phyloP scores from a whole-genome alignment of 108 stramenopile species.

The Fragilaria radians region DNA sequence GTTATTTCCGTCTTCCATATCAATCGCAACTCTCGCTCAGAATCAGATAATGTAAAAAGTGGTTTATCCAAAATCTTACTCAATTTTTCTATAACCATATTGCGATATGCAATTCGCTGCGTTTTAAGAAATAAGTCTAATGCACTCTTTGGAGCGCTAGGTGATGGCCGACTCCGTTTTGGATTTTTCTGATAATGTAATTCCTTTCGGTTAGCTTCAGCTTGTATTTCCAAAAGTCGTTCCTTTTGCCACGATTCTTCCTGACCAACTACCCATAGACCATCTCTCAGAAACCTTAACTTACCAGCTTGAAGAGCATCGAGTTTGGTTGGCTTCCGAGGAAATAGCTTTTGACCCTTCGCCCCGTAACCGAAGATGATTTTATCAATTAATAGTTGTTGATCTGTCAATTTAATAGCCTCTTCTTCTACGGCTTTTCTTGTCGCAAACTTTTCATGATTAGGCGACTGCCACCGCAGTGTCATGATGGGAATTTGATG shows the following conservation, averaged over 20 bases:
- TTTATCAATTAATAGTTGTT: constrained; percentile 57
- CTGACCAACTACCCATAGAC: constrained; percentile 87
- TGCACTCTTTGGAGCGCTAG: constrained; percentile 18
- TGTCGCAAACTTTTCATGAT: constrained; percentile 48
- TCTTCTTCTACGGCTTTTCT: constrained; percentile 68
- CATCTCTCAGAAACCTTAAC: constrained; percentile 69
- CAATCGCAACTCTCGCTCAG: constrained; percentile 21
- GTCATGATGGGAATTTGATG: constrained; percentile 26
- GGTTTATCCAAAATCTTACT: neutral
- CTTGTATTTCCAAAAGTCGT: constrained; percentile 6
- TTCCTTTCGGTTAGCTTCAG: constrained; percentile 1
- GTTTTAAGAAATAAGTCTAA: constrained; percentile 20
- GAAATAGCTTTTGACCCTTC: constrained; percentile 47
- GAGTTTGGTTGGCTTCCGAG: constrained; percentile 48
- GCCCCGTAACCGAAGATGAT: constrained; percentile 52
- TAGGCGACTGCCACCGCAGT: constrained; percentile 57
- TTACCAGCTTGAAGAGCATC: constrained; percentile 64
- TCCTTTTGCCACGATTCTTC: constrained; percentile 72
- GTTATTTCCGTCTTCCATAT: constrained; percentile 17
- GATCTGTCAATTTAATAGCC: constrained; percentile 33
- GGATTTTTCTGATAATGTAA: constrained; percentile 7
- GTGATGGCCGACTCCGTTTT: constrained; percentile 6
- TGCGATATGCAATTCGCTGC: constrained; percentile 14
- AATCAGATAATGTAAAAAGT: constrained; percentile 20
- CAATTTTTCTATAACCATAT: constrained; percentile 14